These are phyloP conservation scores for Erodium chrysanthum DNA, from an alignment of 441 rosid genomes.

Conservation along the genomic window DNA sequence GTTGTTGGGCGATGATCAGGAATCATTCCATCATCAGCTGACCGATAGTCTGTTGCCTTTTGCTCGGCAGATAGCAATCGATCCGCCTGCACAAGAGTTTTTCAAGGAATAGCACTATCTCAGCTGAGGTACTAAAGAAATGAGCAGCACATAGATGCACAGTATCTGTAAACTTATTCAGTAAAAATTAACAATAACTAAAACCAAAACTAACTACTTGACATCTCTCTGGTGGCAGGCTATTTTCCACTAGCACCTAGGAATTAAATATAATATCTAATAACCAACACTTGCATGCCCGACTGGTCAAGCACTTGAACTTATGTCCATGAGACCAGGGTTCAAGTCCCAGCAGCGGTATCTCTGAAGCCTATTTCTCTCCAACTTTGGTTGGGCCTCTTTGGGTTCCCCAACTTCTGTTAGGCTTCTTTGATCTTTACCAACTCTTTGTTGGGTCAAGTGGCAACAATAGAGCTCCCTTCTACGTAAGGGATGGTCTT, in stretches of 20 bases:
- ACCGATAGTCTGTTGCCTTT: constrained; percentile 80
- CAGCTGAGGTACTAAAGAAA: constrained; percentile 6
- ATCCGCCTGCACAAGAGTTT: constrained; percentile 51
- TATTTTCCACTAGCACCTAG: constrained; percentile 18
- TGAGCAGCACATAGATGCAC: not conserved
- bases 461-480: no score
- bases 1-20: constrained; percentile 96
- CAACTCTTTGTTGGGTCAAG: no score
- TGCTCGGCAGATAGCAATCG: constrained; percentile 88
- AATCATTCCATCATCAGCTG: constrained; percentile 90
- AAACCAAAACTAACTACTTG: not conserved
- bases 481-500: no score
- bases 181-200: not conserved
- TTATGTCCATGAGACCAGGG: no score
- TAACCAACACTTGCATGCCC: no score
- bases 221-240: constrained; percentile 7
- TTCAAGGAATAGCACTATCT: constrained; percentile 13
- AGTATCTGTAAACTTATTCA: constrained; percentile 11
- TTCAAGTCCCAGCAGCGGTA: no score
- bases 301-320: no score
- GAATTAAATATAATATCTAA: constrained; percentile 14
- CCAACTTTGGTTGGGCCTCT: no score
- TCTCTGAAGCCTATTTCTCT: no score
- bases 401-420: no score
- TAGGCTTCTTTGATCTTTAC: no score